A percentile compares a stretch with the other conserved stretches of the same genome.
phyloP scores from a whole-genome alignment of 306 rosid genomes.

The Dalbergia cultrata region DNA sequence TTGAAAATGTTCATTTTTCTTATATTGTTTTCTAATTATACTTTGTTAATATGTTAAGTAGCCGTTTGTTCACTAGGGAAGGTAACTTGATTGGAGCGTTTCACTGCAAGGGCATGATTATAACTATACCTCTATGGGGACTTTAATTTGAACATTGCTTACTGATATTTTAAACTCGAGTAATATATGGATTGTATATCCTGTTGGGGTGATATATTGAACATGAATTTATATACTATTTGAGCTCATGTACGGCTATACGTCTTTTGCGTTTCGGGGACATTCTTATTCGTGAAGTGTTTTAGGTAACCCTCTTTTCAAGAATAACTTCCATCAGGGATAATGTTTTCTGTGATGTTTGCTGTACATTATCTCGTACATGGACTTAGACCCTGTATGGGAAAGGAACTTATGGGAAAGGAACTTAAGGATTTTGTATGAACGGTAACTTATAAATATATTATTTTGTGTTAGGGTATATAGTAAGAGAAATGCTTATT shows the following conservation, averaged over 20 bases:
- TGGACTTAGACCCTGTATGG: too few relatives aligned
- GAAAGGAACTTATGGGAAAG: too few relatives aligned
- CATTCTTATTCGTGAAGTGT: background rate
- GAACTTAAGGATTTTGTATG: too few relatives aligned
- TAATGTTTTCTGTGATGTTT: too few relatives aligned
- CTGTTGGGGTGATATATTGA: conserved; percentile 14
- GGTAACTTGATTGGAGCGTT: background rate
- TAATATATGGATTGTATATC: background rate
- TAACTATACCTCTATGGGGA: background rate
- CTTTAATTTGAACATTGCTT: conserved; percentile 7
- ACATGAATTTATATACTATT: background rate
- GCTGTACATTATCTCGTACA: too few relatives aligned
- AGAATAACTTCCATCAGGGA: too few relatives aligned
- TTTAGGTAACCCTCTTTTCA: too few relatives aligned
- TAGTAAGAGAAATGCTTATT: too few relatives aligned
- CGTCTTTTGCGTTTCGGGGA: background rate
- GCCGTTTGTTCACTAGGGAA: background rate
- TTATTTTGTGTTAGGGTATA: too few relatives aligned
- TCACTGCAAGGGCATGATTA: background rate
- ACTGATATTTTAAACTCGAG: background rate
- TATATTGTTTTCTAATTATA: background rate
- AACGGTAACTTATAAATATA: too few relatives aligned
- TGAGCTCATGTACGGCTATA: background rate
- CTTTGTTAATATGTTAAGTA: background rate
- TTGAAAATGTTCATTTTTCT: too few relatives aligned